A percentile compares a stretch with the other conserved stretches of the same genome.
Evolutionary conservation across 306 rosid genomes (phyloP).

Genomic region (Corylus avellana): DNA sequence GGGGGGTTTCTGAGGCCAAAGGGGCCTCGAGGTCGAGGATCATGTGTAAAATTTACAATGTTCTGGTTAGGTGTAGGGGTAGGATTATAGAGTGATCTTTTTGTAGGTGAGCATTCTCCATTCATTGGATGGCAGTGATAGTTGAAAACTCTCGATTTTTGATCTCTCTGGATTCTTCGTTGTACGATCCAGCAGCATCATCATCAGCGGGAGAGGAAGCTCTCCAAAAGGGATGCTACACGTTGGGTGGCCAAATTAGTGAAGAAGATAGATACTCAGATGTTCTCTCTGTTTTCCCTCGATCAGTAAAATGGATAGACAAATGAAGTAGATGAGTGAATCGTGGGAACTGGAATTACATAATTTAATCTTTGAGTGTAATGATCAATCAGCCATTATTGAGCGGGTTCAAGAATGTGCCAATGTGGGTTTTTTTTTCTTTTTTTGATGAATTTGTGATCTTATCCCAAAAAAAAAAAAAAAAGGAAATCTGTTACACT

Average conservation of each 20-base stretch:
- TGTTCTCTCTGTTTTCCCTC: no score
- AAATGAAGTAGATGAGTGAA: no score
- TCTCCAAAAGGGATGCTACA: conserved; percentile 29
- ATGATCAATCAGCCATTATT: no score
- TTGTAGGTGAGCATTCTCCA: conserved; percentile 41
- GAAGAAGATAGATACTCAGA: no score
- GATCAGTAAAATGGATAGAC: no score
- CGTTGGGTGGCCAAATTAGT: conserved; percentile 29
- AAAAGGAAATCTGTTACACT: no score
- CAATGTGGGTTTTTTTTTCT: no score
- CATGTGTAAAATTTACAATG: conserved; percentile 29
- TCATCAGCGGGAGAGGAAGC: conserved; percentile 32
- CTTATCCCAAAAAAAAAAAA: no score
- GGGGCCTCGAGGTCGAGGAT: conserved; percentile 28
- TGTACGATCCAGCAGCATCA: conserved; percentile 24
- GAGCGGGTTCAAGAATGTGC: no score
- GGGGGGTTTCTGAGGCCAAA: conserved; percentile 32
- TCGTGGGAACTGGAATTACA: no score
- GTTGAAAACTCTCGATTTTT: conserved; percentile 33
- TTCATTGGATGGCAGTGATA: conserved; percentile 35
- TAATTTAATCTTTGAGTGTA: no score
- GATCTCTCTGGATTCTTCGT: conserved; percentile 32
- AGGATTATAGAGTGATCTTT: conserved; percentile 45
- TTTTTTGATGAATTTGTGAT: no score
- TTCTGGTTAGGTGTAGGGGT: conserved; percentile 50